Base-by-base conservation (phyloP, 768 basidiomycete genomes). In the Suillus cothurnatus region DNA sequence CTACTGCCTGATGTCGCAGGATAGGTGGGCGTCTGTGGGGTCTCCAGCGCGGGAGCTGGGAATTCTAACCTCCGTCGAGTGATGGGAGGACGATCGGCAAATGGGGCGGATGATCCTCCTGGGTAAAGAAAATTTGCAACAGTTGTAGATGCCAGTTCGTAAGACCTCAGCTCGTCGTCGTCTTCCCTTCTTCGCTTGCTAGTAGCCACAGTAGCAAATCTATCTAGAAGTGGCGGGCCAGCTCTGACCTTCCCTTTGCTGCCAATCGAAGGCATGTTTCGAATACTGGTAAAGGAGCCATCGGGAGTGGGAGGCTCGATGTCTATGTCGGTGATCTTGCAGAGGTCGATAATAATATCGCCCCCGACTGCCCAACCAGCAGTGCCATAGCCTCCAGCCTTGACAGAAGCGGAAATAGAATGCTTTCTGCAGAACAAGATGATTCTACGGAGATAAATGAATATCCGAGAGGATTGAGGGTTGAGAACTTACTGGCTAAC, bases 301-400 rank as follows among this genome's bases (percentile, higher is more conserved):
- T 83, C 83, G 14, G 67, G 71, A 15, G 73, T 77, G 21, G 91
- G 90, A 8, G 81, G 70, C 71, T 92, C 91, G 62, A 94, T 87
- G 38, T 88, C 85, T 45, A 92, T 80, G 43, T 89, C 88, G 61
- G 81, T 80, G 59, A 97, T 78, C 69, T 83, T 85, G 71, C 83
- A 85, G 57, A 97, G 77, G 78, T 97, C 95, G 69, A 96, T 76
- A 71, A 97, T 88, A 64, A 97, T 81, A 71, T 96, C 90, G 43
- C 95, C 95, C 19, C 88, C 88, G 62, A 96, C 86, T 56, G 93
- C 87, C 91, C 94, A 94, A 1, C 94, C 95, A 12, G 90, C 93
- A 1, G 92, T 95, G 7, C 94, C 95, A 72, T 92, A 95, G 0
- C 95, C 95, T 31, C 95, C 95, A 1, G 93, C 91, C 74, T 94